These are phyloP conservation scores for Chionographis japonica DNA, from an alignment of 106 monocot genomes.

Conservation along the genomic window DNA sequence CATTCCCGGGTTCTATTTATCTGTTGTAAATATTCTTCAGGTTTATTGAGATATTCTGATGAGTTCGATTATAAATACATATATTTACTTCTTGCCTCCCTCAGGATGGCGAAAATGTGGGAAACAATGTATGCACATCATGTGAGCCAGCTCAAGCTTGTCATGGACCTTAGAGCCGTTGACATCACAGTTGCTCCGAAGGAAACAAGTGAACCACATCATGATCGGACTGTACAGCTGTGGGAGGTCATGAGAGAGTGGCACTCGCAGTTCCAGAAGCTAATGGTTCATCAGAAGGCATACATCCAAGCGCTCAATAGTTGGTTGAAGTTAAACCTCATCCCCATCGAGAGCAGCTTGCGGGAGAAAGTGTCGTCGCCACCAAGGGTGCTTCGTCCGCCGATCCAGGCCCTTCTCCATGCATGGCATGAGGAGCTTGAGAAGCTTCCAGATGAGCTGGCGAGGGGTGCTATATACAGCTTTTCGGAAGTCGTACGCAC, in stretches of 20 bases:
- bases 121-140: conserved; percentile 34
- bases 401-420: conserved; percentile 23
- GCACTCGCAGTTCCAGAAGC: conserved; percentile 29
- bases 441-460: conserved; percentile 27
- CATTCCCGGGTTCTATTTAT: no score
- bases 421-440: conserved; percentile 40
- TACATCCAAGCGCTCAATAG: conserved; percentile 27
- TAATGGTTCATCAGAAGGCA: conserved; percentile 29
- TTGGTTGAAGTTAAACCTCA: conserved; percentile 33
- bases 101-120: conserved; percentile 51
- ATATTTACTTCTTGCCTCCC: background rate
- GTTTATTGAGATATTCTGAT: no score
- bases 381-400: conserved; percentile 3
- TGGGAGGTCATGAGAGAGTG: conserved; percentile 15
- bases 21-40: no score
- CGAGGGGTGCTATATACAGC: conserved; percentile 16
- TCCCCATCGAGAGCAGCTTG: conserved; percentile 36
- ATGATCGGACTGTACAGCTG: conserved; percentile 23
- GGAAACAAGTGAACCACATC: conserved; percentile 24
- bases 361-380: conserved; percentile 46
- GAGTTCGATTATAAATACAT: no score
- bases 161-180: conserved; percentile 17
- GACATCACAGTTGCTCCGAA: conserved; percentile 27
- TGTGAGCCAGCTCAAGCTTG: conserved; percentile 25
- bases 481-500: conserved; percentile 25